Percentiles rank a stretch among this genome's conserved stretches.
Conservation (phyloP, 192 early-diverging fungal genomes). For the Backusella australiensis region DNA sequence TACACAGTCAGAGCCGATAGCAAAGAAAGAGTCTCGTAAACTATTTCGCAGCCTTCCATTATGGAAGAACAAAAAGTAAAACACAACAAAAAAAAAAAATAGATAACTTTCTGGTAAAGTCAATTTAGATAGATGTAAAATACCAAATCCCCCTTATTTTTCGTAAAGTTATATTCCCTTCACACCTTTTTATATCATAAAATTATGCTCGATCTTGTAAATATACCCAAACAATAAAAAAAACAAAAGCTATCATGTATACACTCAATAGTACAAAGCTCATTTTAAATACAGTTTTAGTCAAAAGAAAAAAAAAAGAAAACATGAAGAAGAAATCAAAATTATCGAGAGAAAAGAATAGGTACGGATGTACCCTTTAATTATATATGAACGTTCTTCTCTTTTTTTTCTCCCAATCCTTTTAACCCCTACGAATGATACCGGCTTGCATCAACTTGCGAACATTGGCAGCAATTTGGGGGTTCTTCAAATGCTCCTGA, state of each 20-base stretch:
- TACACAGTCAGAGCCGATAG: neutral
- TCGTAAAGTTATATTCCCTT: neutral
- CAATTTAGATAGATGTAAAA: neutral
- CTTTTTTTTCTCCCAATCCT: neutral
- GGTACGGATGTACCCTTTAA: neutral
- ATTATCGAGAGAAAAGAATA: neutral
- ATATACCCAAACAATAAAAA: neutral
- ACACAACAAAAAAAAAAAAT: no score
- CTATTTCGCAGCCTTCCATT: conserved; percentile 5
- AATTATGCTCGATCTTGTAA: neutral
- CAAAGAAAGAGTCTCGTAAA: neutral
- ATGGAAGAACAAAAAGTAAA: conserved; percentile 8
- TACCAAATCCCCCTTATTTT: neutral
- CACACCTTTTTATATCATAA: neutral
- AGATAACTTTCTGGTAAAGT: neutral
- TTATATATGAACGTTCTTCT: neutral
- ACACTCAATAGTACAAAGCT: neutral
- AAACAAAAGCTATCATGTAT: neutral
- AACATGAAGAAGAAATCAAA: neutral
- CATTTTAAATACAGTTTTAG: neutral
- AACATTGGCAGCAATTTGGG: conserved; percentile 89
- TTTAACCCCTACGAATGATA: conserved; percentile 69
- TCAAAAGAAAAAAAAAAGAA: neutral
- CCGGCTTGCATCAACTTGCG: conserved; percentile 91
- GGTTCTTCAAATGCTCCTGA: conserved; percentile 96